phyloP scores from a whole-genome alignment of 306 rosid genomes.

The Fragaria vesca region DNA sequence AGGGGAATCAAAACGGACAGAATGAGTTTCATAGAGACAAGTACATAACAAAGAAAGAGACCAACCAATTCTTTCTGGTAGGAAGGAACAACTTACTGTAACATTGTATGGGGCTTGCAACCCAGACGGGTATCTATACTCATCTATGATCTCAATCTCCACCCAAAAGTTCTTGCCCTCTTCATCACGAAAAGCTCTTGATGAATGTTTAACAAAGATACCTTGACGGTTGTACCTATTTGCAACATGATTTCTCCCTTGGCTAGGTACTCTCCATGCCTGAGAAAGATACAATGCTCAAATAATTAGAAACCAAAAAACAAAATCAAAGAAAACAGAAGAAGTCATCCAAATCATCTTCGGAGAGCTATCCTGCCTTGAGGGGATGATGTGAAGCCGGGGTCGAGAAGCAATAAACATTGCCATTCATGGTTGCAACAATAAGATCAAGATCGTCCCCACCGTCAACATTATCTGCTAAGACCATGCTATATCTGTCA shows the following conservation, averaged over 20 bases:
- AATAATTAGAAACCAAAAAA: not conserved
- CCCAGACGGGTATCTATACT: conserved; percentile 84
- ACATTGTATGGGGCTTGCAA: conserved; percentile 88
- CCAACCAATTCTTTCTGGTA: not conserved
- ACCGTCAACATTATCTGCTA: conserved; percentile 98
- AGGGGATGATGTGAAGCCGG: conserved; percentile 92
- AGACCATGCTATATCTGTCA: conserved; percentile 95
- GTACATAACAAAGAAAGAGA: conserved; percentile 7
- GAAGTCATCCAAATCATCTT: conserved; percentile 27
- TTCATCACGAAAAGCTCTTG: conserved; percentile 94
- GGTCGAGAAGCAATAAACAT: conserved; percentile 93
- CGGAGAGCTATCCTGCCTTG: conserved; percentile 53
- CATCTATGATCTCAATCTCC: conserved; percentile 82
- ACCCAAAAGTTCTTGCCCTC: conserved; percentile 95
- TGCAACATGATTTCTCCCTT: conserved; percentile 86
- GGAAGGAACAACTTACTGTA: conserved; percentile 47
- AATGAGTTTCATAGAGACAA: conserved; percentile 8
- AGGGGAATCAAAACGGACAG: conserved; percentile 5
- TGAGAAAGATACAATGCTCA: conserved; percentile 32
- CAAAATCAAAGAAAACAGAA: not conserved
- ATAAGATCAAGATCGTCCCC: conserved; percentile 98
- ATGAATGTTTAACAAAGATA: conserved; percentile 69
- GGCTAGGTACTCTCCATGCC: conserved; percentile 80
- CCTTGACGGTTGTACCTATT: conserved; percentile 75
- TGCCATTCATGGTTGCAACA: conserved; percentile 96